Conservation (phyloP, 352 stramenopile species). For the Phytophthora megakarya region DNA sequence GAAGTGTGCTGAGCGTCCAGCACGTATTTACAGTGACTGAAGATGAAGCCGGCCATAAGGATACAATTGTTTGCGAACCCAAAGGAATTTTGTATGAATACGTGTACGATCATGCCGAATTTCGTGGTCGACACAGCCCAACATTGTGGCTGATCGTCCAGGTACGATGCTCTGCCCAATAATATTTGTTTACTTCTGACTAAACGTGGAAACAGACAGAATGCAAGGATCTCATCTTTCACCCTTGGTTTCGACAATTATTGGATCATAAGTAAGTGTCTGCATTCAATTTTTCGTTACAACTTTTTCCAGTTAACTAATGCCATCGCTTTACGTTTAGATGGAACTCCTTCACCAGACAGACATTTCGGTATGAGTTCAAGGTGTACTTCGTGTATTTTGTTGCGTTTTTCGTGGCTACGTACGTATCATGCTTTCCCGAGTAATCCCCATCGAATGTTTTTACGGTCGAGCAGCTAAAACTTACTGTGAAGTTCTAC, state of each 20-base stretch:
- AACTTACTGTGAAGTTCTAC: not conserved
- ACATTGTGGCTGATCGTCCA: conserved; percentile 68
- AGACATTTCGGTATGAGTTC: conserved; percentile 76
- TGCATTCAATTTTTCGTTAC: not conserved
- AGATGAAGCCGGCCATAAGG: conserved; percentile 40
- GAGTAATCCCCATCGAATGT: not conserved
- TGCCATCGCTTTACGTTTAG: conserved; percentile 26
- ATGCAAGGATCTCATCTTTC: conserved; percentile 76
- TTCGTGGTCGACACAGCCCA: conserved; percentile 56
- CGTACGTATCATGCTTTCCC: conserved; percentile 38
- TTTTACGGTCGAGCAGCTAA: not conserved
- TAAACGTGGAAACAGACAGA: conserved; percentile 51
- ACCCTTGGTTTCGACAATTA: conserved; percentile 77
- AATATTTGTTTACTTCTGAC: too few species aligned
- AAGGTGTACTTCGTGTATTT: conserved; percentile 84
- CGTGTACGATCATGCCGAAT: conserved; percentile 79
- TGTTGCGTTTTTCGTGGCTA: conserved; percentile 70
- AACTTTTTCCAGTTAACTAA: not conserved
- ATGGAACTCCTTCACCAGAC: conserved; percentile 75
- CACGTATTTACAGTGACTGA: conserved; percentile 62
- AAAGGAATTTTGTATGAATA: conserved; percentile 87
- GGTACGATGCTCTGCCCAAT: conserved; percentile 39
- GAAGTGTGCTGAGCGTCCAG: conserved; percentile 66
- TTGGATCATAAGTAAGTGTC: conserved; percentile 74
- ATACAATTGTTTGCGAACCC: conserved; percentile 74